These are phyloP conservation scores for Grosmannia serpens DNA, from an alignment of 2,329 filamentous ascomycete genomes.

Conservation along the genomic window DNA sequence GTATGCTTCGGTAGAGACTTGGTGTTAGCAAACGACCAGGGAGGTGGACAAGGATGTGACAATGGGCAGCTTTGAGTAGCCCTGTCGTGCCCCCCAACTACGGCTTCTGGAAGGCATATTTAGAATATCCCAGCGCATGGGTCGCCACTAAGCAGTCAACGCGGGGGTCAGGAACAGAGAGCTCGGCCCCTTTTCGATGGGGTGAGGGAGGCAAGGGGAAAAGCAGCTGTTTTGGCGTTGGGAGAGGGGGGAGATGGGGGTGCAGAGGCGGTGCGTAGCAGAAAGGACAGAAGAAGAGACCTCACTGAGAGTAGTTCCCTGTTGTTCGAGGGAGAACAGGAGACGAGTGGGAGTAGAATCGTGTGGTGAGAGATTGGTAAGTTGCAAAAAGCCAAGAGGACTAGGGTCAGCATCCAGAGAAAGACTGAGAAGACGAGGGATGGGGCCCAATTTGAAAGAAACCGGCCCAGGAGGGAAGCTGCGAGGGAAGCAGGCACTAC, in stretches of 20 bases:
- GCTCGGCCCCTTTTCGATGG: constrained; percentile 5
- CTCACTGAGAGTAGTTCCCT: not conserved
- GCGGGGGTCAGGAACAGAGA: not conserved
- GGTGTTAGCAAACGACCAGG: not conserved
- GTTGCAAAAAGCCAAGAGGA: not conserved
- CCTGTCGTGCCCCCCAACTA: not conserved
- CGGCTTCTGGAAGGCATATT: not conserved
- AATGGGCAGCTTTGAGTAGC: not conserved
- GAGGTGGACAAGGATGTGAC: not conserved
- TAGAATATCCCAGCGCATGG: not conserved
- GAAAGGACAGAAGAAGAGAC: not conserved
- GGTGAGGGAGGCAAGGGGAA: constrained; percentile 6
- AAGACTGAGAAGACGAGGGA: not conserved
- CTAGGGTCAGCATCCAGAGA: not conserved
- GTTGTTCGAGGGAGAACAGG: not conserved
- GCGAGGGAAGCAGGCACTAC: not conserved
- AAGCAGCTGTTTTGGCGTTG: constrained; percentile 5
- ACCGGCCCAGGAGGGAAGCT: not conserved
- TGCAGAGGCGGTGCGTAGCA: not conserved
- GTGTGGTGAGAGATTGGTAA: constrained; percentile 1
- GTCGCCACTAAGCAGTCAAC: not conserved
- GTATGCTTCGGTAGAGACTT: not conserved
- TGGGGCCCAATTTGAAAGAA: not conserved
- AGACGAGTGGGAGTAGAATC: not conserved
- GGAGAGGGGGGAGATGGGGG: not conserved